Conservation (phyloP, 176 grass and related monocot species). For the Elymus sibiricus region DNA sequence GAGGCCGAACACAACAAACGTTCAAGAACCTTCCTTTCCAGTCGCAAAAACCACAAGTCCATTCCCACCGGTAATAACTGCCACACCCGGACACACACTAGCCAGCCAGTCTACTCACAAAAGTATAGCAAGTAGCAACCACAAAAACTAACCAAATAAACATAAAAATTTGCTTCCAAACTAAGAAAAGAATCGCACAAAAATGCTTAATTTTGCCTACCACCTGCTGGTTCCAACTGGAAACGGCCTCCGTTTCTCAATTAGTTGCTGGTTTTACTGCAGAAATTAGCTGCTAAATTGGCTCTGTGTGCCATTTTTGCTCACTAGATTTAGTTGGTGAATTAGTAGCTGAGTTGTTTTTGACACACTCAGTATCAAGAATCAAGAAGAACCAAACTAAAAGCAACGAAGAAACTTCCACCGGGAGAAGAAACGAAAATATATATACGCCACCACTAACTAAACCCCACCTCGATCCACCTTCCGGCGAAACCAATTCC, state of each 20-base stretch:
- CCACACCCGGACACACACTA: neutral
- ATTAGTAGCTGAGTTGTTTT: neutral
- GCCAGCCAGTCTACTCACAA: neutral
- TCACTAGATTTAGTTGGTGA: neutral
- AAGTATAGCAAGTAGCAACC: neutral
- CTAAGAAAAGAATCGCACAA: neutral
- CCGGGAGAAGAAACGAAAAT: conserved; percentile 34
- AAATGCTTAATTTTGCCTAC: neutral
- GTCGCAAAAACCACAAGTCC: neutral
- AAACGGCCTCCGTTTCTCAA: neutral
- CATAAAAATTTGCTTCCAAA: conserved; percentile 17
- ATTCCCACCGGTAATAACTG: neutral
- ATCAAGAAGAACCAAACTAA: neutral
- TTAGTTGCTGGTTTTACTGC: neutral
- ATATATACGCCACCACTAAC: conserved; percentile 23
- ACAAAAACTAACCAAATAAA: conserved; percentile 13
- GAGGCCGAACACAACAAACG: neutral
- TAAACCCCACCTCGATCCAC: neutral
- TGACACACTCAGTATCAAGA: neutral
- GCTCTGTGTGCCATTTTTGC: neutral
- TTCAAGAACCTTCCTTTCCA: conserved; percentile 23
- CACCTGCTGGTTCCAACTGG: neutral
- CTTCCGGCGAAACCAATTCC: conserved; percentile 13
- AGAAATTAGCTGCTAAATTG: neutral
- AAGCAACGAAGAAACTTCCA: neutral